phyloP scores from a whole-genome alignment of 768 basidiomycete species.

The Termitomyces sp. region DNA sequence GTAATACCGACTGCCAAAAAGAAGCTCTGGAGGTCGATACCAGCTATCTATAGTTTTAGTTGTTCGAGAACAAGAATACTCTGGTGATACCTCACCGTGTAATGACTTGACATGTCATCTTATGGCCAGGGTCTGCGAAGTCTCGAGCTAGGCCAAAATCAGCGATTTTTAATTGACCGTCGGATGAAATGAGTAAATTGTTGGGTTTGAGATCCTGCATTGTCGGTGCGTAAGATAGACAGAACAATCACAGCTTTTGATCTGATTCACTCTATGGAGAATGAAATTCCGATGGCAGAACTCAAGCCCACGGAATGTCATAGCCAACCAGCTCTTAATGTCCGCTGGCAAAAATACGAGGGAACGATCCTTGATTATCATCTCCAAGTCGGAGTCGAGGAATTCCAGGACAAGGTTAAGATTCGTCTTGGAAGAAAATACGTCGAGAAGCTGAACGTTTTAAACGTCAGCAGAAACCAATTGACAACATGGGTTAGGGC shows the following conservation, averaged over 20 bases:
- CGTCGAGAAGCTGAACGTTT: conserved; percentile 75
- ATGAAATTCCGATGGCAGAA: conserved; percentile 96
- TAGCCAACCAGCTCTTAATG: conserved; percentile 98
- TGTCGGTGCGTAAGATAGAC: neutral
- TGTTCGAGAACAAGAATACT: neutral
- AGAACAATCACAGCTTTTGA: neutral
- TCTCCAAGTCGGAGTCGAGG: conserved; percentile 93
- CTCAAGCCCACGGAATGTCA: conserved; percentile 97
- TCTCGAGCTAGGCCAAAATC: conserved; percentile 99
- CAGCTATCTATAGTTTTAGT: conserved; percentile 50
- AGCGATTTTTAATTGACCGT: conserved; percentile 92
- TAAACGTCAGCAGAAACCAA: neutral
- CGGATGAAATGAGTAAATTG: conserved; percentile 88
- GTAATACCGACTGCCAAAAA: conserved; percentile 89
- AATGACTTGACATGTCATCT: conserved; percentile 99
- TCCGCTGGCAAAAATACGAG: conserved; percentile 93
- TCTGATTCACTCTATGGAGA: conserved; percentile 72
- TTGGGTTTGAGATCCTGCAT: conserved; percentile 95
- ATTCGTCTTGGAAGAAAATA: conserved; percentile 94
- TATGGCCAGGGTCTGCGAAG: conserved; percentile 89
- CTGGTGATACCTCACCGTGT: conserved; percentile 62
- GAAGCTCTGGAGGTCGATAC: conserved; percentile 96
- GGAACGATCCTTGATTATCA: conserved; percentile 90
- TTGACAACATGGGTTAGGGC: neutral
- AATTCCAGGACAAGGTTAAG: conserved; percentile 97